Evolutionary conservation across 768 basidiomycete genomes (phyloP), one percentile per base, ranked within the genome.

Genomic region (Tricholoma sp.): DNA sequence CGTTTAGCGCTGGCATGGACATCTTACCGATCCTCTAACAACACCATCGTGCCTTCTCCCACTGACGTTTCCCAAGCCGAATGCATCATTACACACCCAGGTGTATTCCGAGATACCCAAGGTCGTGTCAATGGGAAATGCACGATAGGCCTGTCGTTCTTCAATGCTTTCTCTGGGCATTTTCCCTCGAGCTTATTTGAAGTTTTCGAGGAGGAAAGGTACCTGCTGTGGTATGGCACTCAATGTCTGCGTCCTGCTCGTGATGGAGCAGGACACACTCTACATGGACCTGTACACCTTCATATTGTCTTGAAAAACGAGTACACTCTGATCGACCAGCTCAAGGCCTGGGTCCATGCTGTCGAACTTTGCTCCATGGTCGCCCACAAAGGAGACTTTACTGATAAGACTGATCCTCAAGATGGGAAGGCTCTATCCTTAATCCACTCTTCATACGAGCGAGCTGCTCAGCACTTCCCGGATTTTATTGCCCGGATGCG

Each of bases 331-430:
- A 57, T 64, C 12, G 83, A 85, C 63, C 79, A 82, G 57, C 72
- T 85, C 37, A 78, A 78, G 55, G 84, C 80, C 2, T 88, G 86
- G 85, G 58, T 73, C 8, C 73, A 76, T 51, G 78, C 76, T 0
- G 66, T 65, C 2, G 76, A 79, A 53, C 61, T 73, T 15, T 73
- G 72, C 51, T 63, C 63, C 13, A 57, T 63, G 50, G 33, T 64
- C 28, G 48, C 59, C 44, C 44, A 52, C 2, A 48, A 53, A 28
- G 59, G 56, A 17, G 48, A 53, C 24, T 24, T 24, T 24, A 24
- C 24, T 24, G 37, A 50, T 12, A 31, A 44, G 5, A 32, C 12
- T 13, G 41, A 33, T 33, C 45, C 39, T n/a, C 42, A 57, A 17
- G 34, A 54, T 13, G 57, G 52, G 17, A 53, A 56, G 37, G 61